Evolutionary conservation across 2,329 filamentous ascomycete species (phyloP).

Genomic region (Corinectria fuckeliana): DNA sequence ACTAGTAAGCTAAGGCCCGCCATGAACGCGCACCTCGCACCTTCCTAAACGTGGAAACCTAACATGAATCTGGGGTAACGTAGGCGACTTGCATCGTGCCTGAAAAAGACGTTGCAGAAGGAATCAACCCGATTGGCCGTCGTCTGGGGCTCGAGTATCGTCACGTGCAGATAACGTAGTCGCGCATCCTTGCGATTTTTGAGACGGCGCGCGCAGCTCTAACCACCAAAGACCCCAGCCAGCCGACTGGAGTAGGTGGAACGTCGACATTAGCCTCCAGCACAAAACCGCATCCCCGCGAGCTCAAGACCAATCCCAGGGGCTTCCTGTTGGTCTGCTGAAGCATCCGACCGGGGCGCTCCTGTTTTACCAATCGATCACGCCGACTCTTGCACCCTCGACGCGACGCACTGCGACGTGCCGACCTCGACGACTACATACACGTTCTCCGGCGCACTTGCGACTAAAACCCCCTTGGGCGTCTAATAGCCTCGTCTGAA

Average conservation of each 20-base stretch:
- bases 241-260: constrained; percentile 17
- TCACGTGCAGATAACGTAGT: constrained; percentile 19
- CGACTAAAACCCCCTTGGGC: neutral
- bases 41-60: constrained; percentile 2
- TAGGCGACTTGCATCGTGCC: neutral
- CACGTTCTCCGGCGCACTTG: constrained; percentile 1
- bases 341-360: constrained; percentile 1
- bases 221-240: constrained; percentile 15
- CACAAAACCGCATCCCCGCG: neutral
- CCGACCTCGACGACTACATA: neutral
- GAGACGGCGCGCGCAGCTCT: constrained; percentile 15
- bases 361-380: neutral
- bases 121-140: constrained; percentile 37
- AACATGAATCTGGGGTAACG: constrained; percentile 3
- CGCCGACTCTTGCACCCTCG: neutral
- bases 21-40: neutral
- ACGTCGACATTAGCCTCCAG: constrained; percentile 8
- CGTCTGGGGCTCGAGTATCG: neutral
- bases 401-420: constrained; percentile 11
- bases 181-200: constrained; percentile 21
- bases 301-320: constrained; percentile 3
- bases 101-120: constrained; percentile 16
- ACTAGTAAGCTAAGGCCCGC: neutral
- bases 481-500: neutral
- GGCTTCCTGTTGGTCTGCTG: constrained; percentile 1